Base-by-base conservation (phyloP, 164 flowering plant species). In the Nymphaea colorata region DNA sequence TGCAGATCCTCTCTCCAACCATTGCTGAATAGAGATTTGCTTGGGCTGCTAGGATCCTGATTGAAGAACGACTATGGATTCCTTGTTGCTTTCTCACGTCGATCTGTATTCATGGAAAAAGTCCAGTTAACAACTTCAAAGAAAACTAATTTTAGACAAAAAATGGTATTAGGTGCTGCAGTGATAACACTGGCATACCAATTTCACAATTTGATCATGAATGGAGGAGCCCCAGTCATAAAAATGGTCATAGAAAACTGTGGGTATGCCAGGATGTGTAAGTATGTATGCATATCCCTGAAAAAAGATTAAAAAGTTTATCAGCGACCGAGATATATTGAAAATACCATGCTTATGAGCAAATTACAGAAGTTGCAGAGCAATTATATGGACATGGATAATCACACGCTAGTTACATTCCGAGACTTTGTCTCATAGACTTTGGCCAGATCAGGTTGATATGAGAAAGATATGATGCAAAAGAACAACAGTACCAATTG, bases 271-370 rank as follows among this genome's bases (percentile, higher is more conserved):
- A 12, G 98, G 97, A 74, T 93, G 98, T 12, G 98, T 93, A 65
- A 93, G 85, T 55, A 87, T 87, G 71, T 93, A 93, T 3, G 96
- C 88, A 73, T 93, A 93, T 53, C 98, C 98, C 98, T 93, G 85
- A 62, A 65, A 44, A 51, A 51, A 25, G 36, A 25, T 25, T 25
- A 25, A 25, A 25, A 25, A 25, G 36, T 25, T 25, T 25, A 25
- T 25, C 36, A 25, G 36, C 36, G 1, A 25, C 36, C 36, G 1
- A 25, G 36, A 25, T 25, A 25, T 25, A 25, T 25, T 25, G 36
- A 25, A 25, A 25, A 25, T 1, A 25, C 36, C 36, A 25, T 25
- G 36, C 36, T 25, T 25, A 25, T 25, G 36, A 25, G 36, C 36
- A 25, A 25, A 25, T 25, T 25, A 25, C 36, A 25, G 36, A 25